Base-by-base conservation (phyloP, 306 rosid species). In the Gleditsia sinensis region DNA sequence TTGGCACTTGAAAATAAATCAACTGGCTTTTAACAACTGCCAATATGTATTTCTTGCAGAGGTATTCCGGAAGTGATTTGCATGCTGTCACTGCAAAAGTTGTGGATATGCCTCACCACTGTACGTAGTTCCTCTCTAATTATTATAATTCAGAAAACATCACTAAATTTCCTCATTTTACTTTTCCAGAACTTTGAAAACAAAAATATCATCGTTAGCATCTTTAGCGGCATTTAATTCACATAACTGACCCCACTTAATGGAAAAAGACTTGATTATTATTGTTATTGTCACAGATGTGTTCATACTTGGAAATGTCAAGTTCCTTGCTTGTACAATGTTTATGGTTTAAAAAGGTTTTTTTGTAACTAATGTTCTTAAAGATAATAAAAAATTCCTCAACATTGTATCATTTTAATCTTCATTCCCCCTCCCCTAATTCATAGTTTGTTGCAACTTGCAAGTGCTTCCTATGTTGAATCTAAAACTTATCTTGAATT, bases 81-180 rank as follows among this genome's bases (percentile, higher is more conserved):
- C 92, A 81, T 77, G 97, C 97, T 64, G 93, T 93, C 72, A 87
- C 92, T 17, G 97, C 97, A 23, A 91, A 91, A 83, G 92, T 93
- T 80, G 87, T 85, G 82, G 96, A 93, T 80, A 93, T 93, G 98
- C 96, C 98, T 83, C 98, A 87, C 69, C 88, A 72, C 74, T 93
- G 98, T 93, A 87, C 1, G 92, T 78, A 19, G 62, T 74, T 66
- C 43, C 39, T 25, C 58, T 34, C 51, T 73, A 21, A 20, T 57
- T 49, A 19, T 16, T 20, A 42, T 4, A 40, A 4, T 45, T 49
- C 13, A 5, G 0, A 37, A 42, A 73, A 14, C 24, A 49, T 19
- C 28, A 23, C 16, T 13, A 46, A 24, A 17, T 73, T 74, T 50
- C 21, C 1, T 40, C 45, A 40, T 40, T 40, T 40, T 40, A 46